A percentile compares a stretch with the other conserved stretches of the same genome.
phyloP scores from a whole-genome alignment of 768 basidiomycete genomes.

The Hericium rajendrae region DNA sequence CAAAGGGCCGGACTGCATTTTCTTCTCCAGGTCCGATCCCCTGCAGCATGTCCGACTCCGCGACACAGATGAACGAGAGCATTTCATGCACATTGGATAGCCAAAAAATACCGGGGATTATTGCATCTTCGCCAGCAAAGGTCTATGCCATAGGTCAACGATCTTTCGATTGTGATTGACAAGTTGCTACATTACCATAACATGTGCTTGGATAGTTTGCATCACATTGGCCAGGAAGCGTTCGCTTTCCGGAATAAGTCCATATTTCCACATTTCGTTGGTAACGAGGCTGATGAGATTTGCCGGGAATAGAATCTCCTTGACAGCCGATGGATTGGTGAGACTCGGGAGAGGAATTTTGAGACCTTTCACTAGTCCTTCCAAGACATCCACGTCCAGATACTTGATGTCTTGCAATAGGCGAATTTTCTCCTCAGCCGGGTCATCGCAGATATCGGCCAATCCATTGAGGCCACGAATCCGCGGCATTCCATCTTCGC shows the following conservation, averaged over 20 bases:
- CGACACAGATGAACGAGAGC: constrained; percentile 96
- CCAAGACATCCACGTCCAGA: constrained; percentile 88
- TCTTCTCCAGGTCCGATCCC: constrained; percentile 97
- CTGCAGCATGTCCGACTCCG: constrained; percentile 97
- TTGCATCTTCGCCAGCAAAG: constrained; percentile 88
- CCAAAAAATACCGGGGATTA: constrained; percentile 97
- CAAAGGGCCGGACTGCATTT: constrained; percentile 82
- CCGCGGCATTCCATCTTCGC: constrained; percentile 64
- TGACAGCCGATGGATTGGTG: constrained; percentile 85
- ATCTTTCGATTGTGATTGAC: background rate
- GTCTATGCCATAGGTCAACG: constrained; percentile 38
- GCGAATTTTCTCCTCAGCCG: constrained; percentile 90
- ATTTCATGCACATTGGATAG: constrained; percentile 99
- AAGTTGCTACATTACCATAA: constrained; percentile 67
- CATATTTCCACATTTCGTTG: constrained; percentile 99
- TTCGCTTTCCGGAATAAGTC: constrained; percentile 93
- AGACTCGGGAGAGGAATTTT: constrained; percentile 89
- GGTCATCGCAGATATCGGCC: constrained; percentile 75
- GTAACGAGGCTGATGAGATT: constrained; percentile 95
- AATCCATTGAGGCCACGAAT: constrained; percentile 54
- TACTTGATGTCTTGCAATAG: constrained; percentile 85
- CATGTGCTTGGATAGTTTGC: constrained; percentile 94
- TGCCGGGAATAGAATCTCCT: constrained; percentile 98
- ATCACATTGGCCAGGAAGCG: constrained; percentile 97
- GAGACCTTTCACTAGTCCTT: constrained; percentile 81